Base-by-base conservation (phyloP, 208 protist genomes). In the Leishmania amazonensis region DNA sequence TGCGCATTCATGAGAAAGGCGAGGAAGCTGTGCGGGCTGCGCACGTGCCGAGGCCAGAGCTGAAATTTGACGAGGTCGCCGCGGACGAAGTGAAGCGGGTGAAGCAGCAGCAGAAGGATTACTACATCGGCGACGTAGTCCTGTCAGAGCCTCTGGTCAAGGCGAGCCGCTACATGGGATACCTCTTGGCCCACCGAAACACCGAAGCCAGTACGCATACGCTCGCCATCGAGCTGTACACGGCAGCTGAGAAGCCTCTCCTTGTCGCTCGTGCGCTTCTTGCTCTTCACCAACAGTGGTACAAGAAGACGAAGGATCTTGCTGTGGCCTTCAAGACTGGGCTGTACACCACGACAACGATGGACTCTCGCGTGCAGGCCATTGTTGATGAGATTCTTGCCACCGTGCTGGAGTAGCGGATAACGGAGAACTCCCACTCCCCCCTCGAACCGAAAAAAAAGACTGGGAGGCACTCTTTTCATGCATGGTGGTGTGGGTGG, bases 221-320 rank as follows among this genome's bases (percentile, higher is more conserved):
- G 28, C 85, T 97, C 38, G 93, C 93, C 3, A 58, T 93, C 47
- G 90, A 95, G 67, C 84, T 93, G 68, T 97, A 95, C 89, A 95
- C 89, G 53, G 76, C 74, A 71, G 31, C 77, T 17, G 68, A 87
- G 64, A 96, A 92, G 74, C 91, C 93, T 15, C 58, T 95, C 19
- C 86, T 96, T 3, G 94, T 95, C 45, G 91, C 89, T 51, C 90
- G 89, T 71, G 83, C 87, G 53, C 79, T 96, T 47, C 65, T 84
- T 17, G 79, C 84, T 19, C 87, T 96, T 75, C 74, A 88, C 2
- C 90, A 87, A 57, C 73, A 94, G 51, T 79, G 87, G 28, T 78
- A 89, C 78, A 24, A 24, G 81, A 76, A 79, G 31, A 83, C 81
- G 57, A 74, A 65, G 24, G 85, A 86, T 35, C 80, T 93, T 35